Evolutionary conservation across 2,329 filamentous ascomycete genomes (phyloP).

Genomic region (Apiospora phragmitis): DNA sequence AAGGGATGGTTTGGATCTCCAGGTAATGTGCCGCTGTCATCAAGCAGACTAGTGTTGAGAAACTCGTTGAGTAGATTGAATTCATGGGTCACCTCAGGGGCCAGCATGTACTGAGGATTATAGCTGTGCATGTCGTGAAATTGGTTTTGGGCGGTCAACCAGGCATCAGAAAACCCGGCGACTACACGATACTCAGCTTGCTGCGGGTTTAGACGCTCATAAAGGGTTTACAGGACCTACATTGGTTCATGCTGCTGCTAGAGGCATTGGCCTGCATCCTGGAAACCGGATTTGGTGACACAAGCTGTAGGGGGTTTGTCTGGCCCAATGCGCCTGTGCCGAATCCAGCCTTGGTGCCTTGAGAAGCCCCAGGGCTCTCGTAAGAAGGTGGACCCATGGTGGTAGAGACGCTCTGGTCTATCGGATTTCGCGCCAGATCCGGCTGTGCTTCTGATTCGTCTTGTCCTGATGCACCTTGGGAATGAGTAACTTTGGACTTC

Average conservation of each 20-base stretch:
- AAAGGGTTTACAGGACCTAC: slow-evolving; percentile 57
- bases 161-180: slow-evolving; percentile 78
- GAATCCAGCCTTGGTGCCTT: slow-evolving; percentile 45
- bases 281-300: slow-evolving; percentile 70
- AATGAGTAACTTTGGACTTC: slow-evolving; percentile 69
- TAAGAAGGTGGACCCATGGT: slow-evolving; percentile 54
- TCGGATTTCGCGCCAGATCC: slow-evolving; percentile 55
- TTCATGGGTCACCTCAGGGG: slow-evolving; percentile 90
- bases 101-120: slow-evolving; percentile 92
- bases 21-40: slow-evolving; percentile 73
- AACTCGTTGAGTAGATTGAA: slow-evolving; percentile 98
- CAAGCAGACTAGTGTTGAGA: slow-evolving; percentile 84
- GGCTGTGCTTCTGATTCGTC: slow-evolving; percentile 62
- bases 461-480: slow-evolving; percentile 48
- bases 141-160: slow-evolving; percentile 76
- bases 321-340: slow-evolving; percentile 47
- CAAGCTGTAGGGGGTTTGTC: slow-evolving; percentile 62
- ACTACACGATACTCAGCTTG: slow-evolving; percentile 52
- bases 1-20: slow-evolving; percentile 59
- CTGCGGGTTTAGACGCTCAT: slow-evolving; percentile 25
- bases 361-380: slow-evolving; percentile 36
- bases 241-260: slow-evolving; percentile 68
- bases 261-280: slow-evolving; percentile 64
- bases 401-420: slow-evolving; percentile 50
- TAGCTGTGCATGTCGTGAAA: slow-evolving; percentile 94